Base-by-base conservation (phyloP, 2,329 filamentous ascomycete genomes). In the Pestalotiopsis sp. region DNA sequence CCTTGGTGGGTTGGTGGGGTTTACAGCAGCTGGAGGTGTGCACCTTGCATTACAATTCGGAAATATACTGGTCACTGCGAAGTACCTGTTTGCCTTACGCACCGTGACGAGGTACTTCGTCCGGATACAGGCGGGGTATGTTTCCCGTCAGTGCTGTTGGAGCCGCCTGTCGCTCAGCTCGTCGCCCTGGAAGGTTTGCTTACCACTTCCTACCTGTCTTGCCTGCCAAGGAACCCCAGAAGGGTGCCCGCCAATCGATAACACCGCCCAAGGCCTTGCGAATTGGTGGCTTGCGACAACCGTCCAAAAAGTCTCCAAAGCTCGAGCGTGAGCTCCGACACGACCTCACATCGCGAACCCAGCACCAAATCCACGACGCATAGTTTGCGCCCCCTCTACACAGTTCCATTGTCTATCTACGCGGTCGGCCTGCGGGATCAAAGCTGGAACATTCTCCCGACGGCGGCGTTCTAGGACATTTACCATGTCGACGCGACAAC, bases 401-500 rank as follows among this genome's bases (percentile, higher is more conserved):
- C 27, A 27, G 9, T 14, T 11, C 9, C 14, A 2, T 17, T 9
- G 4, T n/a, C 56, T 13, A 36, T 36, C 31, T 36, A 27, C 9
- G 57, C 11, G 11, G 9, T 14, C 57, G 23, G 23, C 57, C 23
- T 17, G 27, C 9, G 3, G 25, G 23, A 7, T 13, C 57, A 59
- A 17, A 27, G n/a, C 23, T 7, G 25, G 13, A 23, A 17, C 27
- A 4, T 59, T 13, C 14, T 59, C 11, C 23, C 31, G 7, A 58
- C n/a, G 25, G 52, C 23, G 23, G 23, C 57, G 23, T 7, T 14
- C 57, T 36, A 36, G 31, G 1, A 20, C 38, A 23, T 20, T 36
- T 23, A 66, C 23, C 25, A 66, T 66, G 63, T 45, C 63, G 49
- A 71, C 80, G 49, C 75, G 49, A 75, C 77, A 59, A 70, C 71